These are phyloP conservation scores for Paecilomyces formosus DNA, from an alignment of 2,329 filamentous ascomycete species.

Conservation along the genomic window DNA sequence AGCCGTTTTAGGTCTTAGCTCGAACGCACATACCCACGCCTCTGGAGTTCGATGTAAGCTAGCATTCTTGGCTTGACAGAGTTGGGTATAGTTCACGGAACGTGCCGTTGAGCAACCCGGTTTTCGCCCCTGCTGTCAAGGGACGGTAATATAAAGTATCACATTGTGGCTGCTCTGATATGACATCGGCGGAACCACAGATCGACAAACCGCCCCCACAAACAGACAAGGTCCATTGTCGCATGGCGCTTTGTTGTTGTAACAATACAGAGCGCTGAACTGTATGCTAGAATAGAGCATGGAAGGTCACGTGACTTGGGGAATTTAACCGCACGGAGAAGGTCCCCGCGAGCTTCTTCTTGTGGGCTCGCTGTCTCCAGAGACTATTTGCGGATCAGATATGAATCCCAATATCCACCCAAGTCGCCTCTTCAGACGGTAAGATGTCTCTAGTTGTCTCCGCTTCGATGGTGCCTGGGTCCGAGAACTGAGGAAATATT, in stretches of 20 bases:
- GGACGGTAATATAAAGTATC: not conserved
- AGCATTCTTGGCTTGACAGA: not conserved
- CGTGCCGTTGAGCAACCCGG: not conserved
- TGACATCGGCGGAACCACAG: not conserved
- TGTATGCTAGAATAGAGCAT: not conserved
- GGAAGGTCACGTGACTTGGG: not conserved
- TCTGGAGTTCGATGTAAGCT: not conserved
- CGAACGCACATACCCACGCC: not conserved
- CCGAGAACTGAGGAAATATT: not conserved
- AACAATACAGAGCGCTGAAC: not conserved
- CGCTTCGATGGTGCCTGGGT: not conserved
- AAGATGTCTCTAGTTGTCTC: not conserved
- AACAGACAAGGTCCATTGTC: not conserved
- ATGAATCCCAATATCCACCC: not conserved
- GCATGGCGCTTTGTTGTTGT: not conserved
- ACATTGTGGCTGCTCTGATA: not conserved
- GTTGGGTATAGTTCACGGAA: not conserved
- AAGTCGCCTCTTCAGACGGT: not conserved
- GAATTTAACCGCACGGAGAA: not conserved
- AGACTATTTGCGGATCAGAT: not conserved
- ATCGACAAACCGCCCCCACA: not conserved
- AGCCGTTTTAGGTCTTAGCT: not conserved
- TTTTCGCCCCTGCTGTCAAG: not conserved
- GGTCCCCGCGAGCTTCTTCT: not conserved
- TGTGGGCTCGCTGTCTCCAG: not conserved